Percentiles rank a stretch among this genome's conserved stretches.
phyloP scores from a whole-genome alignment of 352 stramenopile genomes.

The Globisporangium radiosum region DNA sequence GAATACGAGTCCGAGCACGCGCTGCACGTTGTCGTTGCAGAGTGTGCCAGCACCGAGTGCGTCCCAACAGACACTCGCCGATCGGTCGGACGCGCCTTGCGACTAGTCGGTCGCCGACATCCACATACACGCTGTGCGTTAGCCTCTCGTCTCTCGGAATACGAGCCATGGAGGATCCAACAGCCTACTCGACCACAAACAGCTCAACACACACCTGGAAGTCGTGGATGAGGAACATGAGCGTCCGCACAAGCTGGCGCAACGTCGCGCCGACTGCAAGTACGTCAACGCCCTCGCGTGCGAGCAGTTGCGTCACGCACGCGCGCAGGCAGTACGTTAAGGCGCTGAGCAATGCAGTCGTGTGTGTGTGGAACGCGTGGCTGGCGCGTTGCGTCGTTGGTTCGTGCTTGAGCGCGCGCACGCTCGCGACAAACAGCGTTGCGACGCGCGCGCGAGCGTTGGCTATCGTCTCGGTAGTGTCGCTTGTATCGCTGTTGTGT shows the following conservation, averaged over 20 bases:
- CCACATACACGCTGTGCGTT: neutral
- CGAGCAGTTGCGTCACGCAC: slow-evolving; percentile 5
- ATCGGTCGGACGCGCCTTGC: neutral
- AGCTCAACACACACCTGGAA: slow-evolving; percentile 12
- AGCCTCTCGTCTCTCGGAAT: neutral
- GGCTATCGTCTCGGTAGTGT: too few species aligned
- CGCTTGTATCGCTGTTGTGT: too few species aligned
- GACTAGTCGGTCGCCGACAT: neutral
- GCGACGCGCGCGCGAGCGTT: neutral
- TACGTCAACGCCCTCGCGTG: slow-evolving; percentile 3
- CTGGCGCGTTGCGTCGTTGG: neutral
- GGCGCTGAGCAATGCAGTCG: neutral
- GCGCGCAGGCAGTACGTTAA: slow-evolving; percentile 7
- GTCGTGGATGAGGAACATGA: slow-evolving; percentile 27
- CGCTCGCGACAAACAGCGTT: slow-evolving; percentile 6
- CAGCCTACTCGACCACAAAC: neutral
- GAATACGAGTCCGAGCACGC: slow-evolving; percentile 4
- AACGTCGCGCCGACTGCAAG: slow-evolving; percentile 8
- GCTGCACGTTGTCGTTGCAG: neutral
- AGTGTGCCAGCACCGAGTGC: too few species aligned
- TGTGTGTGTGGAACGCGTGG: neutral
- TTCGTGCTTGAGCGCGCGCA: slow-evolving; percentile 2
- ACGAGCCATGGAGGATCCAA: too few species aligned
- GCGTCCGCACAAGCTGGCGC: slow-evolving; percentile 21
- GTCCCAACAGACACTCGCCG: too few species aligned